Percentiles rank a stretch among this genome's conserved stretches.
These are phyloP conservation scores for Ceratobasidium sp. DNA, from an alignment of 1,284 basidiomycete genomes.

Conservation along the genomic window DNA sequence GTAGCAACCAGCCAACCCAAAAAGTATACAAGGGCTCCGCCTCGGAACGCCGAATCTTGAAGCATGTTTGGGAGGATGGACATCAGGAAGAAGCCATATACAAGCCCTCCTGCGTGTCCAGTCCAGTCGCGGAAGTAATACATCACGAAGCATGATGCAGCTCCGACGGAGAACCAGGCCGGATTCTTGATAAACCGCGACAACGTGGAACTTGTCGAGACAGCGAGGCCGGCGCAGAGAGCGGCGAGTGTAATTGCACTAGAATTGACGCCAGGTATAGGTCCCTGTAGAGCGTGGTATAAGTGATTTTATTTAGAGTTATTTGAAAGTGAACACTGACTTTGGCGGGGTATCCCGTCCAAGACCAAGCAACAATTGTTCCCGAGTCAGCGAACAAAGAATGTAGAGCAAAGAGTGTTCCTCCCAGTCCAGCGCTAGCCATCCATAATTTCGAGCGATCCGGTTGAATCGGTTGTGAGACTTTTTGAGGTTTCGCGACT, in stretches of 20 bases:
- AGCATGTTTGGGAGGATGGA: constrained; percentile 70
- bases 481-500: constrained; percentile 14
- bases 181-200: constrained; percentile 57
- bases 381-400: constrained; percentile 82
- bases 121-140: constrained; percentile 29
- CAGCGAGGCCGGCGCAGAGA: constrained; percentile 66
- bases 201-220: constrained; percentile 53
- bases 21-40: constrained; percentile 58
- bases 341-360: constrained; percentile 85
- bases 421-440: constrained; percentile 71
- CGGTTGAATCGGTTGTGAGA: constrained; percentile 42
- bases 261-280: constrained; percentile 74
- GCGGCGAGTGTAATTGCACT: constrained; percentile 75
- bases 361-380: constrained; percentile 89
- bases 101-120: constrained; percentile 25
- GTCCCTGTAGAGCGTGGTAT: constrained; percentile 60
- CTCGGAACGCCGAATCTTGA: constrained; percentile 51
- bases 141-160: constrained; percentile 61
- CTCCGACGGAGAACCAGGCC: constrained; percentile 64
- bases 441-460: constrained; percentile 58
- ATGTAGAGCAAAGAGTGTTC: constrained; percentile 80
- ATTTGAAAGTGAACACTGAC: neutral
- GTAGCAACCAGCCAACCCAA: constrained; percentile 71
- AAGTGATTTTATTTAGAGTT: neutral
- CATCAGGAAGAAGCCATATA: constrained; percentile 66